These are phyloP conservation scores for Fusarium verticillioides DNA, from an alignment of 2,329 filamentous ascomycete genomes.

Conservation along the genomic window DNA sequence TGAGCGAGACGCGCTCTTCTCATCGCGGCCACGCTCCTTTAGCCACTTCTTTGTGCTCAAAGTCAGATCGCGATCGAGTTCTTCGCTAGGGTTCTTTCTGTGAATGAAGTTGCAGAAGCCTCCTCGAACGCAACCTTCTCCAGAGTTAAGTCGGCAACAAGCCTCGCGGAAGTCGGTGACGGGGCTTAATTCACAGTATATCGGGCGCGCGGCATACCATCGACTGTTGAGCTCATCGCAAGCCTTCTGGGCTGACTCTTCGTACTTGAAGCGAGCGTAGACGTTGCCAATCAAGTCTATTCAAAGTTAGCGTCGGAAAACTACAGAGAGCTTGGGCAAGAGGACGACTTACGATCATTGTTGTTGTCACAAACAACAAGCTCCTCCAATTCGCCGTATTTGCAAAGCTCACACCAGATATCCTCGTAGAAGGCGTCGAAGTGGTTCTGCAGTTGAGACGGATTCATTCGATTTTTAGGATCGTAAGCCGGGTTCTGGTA, in stretches of 20 bases:
- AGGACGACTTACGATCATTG: conserved; percentile 81
- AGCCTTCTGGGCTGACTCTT: conserved; percentile 92
- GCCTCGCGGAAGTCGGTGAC: conserved; percentile 99
- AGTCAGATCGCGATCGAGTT: conserved; percentile 88
- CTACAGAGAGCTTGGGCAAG: background rate
- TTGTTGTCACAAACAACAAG: conserved; percentile 99
- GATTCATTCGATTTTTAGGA: conserved; percentile 95
- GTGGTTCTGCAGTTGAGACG: conserved; percentile 96
- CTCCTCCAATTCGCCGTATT: conserved; percentile 97
- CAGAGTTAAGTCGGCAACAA: conserved; percentile 92
- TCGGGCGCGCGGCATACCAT: conserved; percentile 96
- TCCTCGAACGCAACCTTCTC: conserved; percentile 93
- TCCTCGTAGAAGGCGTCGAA: conserved; percentile 99
- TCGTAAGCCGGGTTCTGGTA: conserved; percentile 99
- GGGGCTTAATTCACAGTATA: conserved; percentile 97
- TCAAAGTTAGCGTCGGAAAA: conserved; percentile 38
- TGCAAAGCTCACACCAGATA: conserved; percentile 99
- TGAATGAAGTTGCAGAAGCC: conserved; percentile 99
- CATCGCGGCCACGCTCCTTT: conserved; percentile 83
- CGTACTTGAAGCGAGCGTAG: conserved; percentile 99
- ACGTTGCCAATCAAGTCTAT: conserved; percentile 96
- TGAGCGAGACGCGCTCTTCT: conserved; percentile 82
- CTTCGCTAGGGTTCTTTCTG: conserved; percentile 89
- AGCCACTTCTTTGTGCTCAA: conserved; percentile 97
- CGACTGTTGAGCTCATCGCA: conserved; percentile 94